Evolutionary conservation across 2,329 filamentous ascomycete species (phyloP), one percentile per base, ranked within the genome.

Genomic region (Talaromyces amestolkiae): DNA sequence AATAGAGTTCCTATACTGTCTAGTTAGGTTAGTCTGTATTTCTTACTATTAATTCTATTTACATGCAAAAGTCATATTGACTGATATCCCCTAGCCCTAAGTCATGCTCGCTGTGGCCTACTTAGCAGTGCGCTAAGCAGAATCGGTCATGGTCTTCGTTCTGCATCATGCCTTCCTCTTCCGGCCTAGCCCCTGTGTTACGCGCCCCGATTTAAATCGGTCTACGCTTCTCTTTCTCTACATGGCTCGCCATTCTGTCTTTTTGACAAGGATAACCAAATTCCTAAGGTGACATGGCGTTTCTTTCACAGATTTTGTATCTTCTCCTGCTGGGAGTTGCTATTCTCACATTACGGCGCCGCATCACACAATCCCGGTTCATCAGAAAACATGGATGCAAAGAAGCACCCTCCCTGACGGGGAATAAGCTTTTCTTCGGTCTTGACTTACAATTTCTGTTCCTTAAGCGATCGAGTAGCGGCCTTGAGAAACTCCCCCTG

Each of bases 301-400:
- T 22, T 9, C n/a, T 64, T 11, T 22, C 22, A 15, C 31, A n/a
- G 10, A 22, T 64, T 15, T 39, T 64, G 8, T 22, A 27, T 11
- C n/a, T 59, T 3, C 8, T 64, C 10, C 13, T 37, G 9, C 31
- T 64, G 1, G 39, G 24, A 24, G 8, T 58, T 31, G 31, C 41
- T 17, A 17, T 49, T 15, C 22, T 59, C 33, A 2, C n/a, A 8
- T 41, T 59, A 33, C 24, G 47, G 11, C 24, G 31, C 35, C 10
- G 10, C 11, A 31, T 47, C n/a, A n/a, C 19, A 45, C 54, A 17
- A 43, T 35, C 24, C 49, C 35, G 58, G 4, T 64, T 59, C n/a
- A 59, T 39, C 37, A 56, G 9, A 24, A 58, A 59, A 27, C 39
- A 64, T 59, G 43, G 54, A 35, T 64, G 62, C 62, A 24, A 64